Evolutionary conservation across 2,329 filamentous ascomycete genomes (phyloP).

Genomic region (Colletotrichum camelliae): DNA sequence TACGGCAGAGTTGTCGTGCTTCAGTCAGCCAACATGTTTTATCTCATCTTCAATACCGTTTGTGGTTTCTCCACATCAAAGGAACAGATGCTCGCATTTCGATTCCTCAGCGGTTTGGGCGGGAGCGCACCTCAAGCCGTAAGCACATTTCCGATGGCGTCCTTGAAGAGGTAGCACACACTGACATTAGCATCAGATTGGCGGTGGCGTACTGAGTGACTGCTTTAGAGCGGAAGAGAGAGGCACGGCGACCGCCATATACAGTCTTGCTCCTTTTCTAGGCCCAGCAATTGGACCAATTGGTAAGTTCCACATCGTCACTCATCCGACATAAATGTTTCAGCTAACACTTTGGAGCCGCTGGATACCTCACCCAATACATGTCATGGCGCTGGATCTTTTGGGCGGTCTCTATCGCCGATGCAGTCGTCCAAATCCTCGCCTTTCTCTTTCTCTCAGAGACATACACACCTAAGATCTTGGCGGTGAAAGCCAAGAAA

Average conservation of each 20-base stretch:
- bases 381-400: conserved; percentile 51
- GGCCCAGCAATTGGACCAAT: conserved; percentile 49
- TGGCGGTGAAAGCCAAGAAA: conserved; percentile 30
- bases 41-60: conserved; percentile 59
- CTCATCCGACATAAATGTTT: no score
- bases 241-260: conserved; percentile 34
- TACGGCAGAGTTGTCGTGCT: conserved; percentile 52
- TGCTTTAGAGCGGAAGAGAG: conserved; percentile 48
- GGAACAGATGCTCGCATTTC: conserved; percentile 52
- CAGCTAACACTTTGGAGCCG: conserved; percentile 27
- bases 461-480: conserved; percentile 40
- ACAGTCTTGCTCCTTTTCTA: conserved; percentile 46
- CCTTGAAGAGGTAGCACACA: accelerated
- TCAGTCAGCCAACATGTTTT: conserved; percentile 52
- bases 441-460: conserved; percentile 44
- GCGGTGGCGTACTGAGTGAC: conserved; percentile 53
- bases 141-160: not conserved
- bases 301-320: conserved; percentile 17
- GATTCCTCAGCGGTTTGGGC: conserved; percentile 53
- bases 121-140: conserved; percentile 52
- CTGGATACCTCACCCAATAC: conserved; percentile 42
- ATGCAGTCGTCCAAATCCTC: conserved; percentile 35
- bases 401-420: conserved; percentile 45
- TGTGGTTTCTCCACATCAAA: conserved; percentile 54
- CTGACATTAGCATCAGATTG: conserved; percentile 32